Conservation (phyloP, 805 yeast genomes). For the Saturnispora saitoi region DNA sequence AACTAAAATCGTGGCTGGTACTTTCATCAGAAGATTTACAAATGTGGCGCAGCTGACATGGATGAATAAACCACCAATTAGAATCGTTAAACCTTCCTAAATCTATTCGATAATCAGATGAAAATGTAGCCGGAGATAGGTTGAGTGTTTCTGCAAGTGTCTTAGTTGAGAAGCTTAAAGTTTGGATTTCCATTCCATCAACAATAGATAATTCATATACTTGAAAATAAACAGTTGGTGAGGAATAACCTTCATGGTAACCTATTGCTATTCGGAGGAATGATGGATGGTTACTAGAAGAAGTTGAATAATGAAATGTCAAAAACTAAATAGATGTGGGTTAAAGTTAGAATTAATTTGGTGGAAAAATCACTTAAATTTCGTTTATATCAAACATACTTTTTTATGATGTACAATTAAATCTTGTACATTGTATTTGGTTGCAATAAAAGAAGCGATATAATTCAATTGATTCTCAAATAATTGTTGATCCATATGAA, state of each 20-base stretch:
- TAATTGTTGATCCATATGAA: not conserved
- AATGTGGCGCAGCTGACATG: slow-evolving; percentile 13
- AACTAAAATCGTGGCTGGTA: not conserved
- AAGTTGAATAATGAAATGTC: not conserved
- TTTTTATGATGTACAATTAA: not conserved
- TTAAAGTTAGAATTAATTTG: not conserved
- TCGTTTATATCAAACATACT: not conserved
- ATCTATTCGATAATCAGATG: not conserved
- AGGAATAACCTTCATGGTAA: slow-evolving; percentile 5
- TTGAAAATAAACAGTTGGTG: slow-evolving; percentile 9
- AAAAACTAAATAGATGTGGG: not conserved
- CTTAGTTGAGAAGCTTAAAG: not conserved
- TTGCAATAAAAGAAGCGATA: not conserved
- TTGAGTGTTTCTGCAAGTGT: not conserved
- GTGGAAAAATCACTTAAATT: not conserved
- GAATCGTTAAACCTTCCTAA: slow-evolving; percentile 1
- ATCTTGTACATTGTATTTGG: not conserved
- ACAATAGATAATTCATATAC: not conserved
- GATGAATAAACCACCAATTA: slow-evolving; percentile 14
- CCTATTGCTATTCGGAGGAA: not conserved
- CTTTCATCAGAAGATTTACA: not conserved
- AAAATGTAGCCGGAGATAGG: not conserved
- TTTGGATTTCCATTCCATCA: not conserved
- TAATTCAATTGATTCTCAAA: not conserved
- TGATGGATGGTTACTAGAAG: not conserved